These are phyloP conservation scores for Aspergillus texensis DNA, from an alignment of 2,329 filamentous ascomycete genomes.

Conservation along the genomic window DNA sequence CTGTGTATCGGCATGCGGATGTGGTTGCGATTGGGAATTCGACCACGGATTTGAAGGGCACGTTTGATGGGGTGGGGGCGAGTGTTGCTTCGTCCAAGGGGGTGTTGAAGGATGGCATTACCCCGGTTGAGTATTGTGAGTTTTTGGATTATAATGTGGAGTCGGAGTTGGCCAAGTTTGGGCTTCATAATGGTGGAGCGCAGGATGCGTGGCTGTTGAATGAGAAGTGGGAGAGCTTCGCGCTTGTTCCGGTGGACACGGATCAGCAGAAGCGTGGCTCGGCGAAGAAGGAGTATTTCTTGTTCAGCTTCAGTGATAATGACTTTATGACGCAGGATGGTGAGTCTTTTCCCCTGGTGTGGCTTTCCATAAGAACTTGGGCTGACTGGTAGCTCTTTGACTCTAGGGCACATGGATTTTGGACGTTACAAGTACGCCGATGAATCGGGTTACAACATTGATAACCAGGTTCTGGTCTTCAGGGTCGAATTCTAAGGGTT, in stretches of 20 bases:
- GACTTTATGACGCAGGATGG: constrained; percentile 76
- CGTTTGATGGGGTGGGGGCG: constrained; percentile 41
- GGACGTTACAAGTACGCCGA: constrained; percentile 62
- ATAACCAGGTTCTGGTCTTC: constrained; percentile 67
- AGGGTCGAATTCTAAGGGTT: constrained; percentile 27
- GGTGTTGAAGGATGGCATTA: constrained; percentile 56
- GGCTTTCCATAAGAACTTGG: too few relatives aligned
- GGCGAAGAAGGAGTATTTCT: constrained; percentile 63
- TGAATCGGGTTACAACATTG: constrained; percentile 58
- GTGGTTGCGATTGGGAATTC: constrained; percentile 65
- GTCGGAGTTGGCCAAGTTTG: constrained; percentile 64
- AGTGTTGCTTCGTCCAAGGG: constrained; percentile 55
- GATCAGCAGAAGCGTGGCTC: constrained; percentile 7
- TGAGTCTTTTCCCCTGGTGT: constrained; percentile 24
- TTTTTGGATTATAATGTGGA: constrained; percentile 72
- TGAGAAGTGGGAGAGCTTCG: constrained; percentile 76
- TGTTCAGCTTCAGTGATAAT: constrained; percentile 71
- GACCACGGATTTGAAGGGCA: constrained; percentile 61
- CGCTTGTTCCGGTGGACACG: constrained; percentile 61
- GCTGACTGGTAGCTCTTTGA: constrained; percentile 12
- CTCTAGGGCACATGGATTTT: constrained; percentile 57
- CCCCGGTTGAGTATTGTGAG: constrained; percentile 62
- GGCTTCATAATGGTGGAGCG: constrained; percentile 67
- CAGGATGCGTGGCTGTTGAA: constrained; percentile 65
- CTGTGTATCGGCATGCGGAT: constrained; percentile 69